Conservation (phyloP, 2,329 filamentous ascomycete species). For the Plectosphaerella sp. region DNA sequence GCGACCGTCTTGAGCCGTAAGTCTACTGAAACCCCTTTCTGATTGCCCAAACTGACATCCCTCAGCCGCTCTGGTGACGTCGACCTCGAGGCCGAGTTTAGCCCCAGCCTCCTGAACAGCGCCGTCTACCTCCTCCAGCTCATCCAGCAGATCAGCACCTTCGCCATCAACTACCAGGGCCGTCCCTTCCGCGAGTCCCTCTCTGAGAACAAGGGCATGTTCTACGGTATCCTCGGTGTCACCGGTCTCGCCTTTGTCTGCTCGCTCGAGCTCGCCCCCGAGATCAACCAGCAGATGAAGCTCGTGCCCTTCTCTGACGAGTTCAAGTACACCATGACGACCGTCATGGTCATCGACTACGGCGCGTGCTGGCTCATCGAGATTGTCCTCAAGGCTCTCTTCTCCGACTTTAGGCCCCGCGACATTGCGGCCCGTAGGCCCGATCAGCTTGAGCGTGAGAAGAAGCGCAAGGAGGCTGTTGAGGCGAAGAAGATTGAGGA, state of each 20-base stretch:
- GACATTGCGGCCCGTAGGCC: slow-evolving; percentile 85
- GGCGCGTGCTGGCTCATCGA: slow-evolving; percentile 83
- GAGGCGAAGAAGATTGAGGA: slow-evolving; percentile 42
- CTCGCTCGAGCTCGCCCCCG: slow-evolving; percentile 90
- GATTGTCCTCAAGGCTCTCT: slow-evolving; percentile 75
- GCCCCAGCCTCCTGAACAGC: slow-evolving; percentile 89
- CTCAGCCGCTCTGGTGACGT: slow-evolving; percentile 52
- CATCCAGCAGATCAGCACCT: slow-evolving; percentile 98
- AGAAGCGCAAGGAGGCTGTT: slow-evolving; percentile 59
- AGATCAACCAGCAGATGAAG: slow-evolving; percentile 89
- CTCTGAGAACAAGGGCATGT: slow-evolving; percentile 96
- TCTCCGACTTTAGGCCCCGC: slow-evolving; percentile 88
- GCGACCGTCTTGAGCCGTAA: slow-evolving; percentile 81
- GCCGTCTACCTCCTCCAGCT: slow-evolving; percentile 96
- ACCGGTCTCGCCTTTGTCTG: slow-evolving; percentile 89
- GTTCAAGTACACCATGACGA: slow-evolving; percentile 84
- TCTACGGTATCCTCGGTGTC: slow-evolving; percentile 89
- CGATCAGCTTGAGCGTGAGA: slow-evolving; percentile 80
- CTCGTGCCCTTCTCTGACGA: slow-evolving; percentile 85
- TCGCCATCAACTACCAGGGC: slow-evolving; percentile 98
- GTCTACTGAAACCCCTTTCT: slow-evolving; percentile 26
- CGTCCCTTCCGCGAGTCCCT: slow-evolving; percentile 96
- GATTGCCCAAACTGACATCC: slow-evolving; percentile 18
- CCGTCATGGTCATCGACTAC: slow-evolving; percentile 84
- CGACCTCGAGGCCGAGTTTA: slow-evolving; percentile 92